These are phyloP conservation scores for Hapsidospora chrysogenum DNA, from an alignment of 495 filamentous ascomycete species.

Conservation along the genomic window DNA sequence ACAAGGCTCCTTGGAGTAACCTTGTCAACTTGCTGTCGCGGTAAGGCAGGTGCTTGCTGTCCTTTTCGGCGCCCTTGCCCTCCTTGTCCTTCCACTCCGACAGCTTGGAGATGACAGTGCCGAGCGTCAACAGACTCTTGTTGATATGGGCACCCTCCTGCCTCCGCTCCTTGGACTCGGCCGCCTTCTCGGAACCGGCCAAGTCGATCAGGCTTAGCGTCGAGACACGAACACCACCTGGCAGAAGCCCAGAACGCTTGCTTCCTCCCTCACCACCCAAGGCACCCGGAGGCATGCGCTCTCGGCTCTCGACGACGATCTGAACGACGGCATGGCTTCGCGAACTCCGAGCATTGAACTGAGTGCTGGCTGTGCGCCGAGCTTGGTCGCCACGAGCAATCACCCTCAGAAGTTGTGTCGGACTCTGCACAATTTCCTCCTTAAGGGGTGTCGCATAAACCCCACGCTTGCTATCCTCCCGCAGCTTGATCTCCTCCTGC, in stretches of 20 bases:
- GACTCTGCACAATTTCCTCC: slow-evolving; percentile 96
- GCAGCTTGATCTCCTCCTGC: slow-evolving; percentile 85
- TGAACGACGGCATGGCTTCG: slow-evolving; percentile 96
- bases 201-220: slow-evolving; percentile 92
- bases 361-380: slow-evolving; percentile 76
- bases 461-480: slow-evolving; percentile 88
- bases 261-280: slow-evolving; percentile 28
- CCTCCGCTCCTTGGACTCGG: slow-evolving; percentile 84
- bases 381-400: slow-evolving; percentile 91
- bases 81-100: slow-evolving; percentile 72
- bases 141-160: slow-evolving; percentile 97
- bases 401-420: slow-evolving; percentile 84
- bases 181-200: slow-evolving; percentile 88
- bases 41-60: slow-evolving; percentile 78
- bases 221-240: slow-evolving; percentile 87
- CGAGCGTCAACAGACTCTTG: slow-evolving; percentile 86
- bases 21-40: slow-evolving; percentile 93
- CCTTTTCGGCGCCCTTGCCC: slow-evolving; percentile 55
- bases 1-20: slow-evolving; percentile 80
- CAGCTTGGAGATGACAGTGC: slow-evolving; percentile 82
- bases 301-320: slow-evolving; percentile 93
- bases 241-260: slow-evolving; percentile 61
- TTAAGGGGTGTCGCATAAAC: slow-evolving; percentile 94
- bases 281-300: slow-evolving; percentile 48
- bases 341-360: slow-evolving; percentile 91